phyloP scores from a whole-genome alignment of 768 basidiomycete genomes.

The Termitomyces sp. region DNA sequence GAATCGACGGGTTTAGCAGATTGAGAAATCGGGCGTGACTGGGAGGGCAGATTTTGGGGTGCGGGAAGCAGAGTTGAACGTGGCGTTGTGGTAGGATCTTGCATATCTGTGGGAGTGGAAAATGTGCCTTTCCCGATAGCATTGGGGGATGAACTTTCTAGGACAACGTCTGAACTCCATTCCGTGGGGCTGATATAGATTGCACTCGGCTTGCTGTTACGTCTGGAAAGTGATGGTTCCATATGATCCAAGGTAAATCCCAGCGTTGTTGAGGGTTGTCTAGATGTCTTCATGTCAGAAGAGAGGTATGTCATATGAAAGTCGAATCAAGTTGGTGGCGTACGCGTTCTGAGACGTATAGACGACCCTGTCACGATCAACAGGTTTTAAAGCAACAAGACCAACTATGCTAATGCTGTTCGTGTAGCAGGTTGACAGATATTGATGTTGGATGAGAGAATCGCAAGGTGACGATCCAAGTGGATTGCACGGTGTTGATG shows the following conservation, averaged over 20 bases:
- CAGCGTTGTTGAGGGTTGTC: conserved; percentile 37
- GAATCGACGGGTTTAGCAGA: conserved; percentile 42
- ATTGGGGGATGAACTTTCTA: conserved; percentile 31
- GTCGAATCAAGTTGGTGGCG: background rate
- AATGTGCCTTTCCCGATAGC: conserved; percentile 17
- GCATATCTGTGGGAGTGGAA: conserved; percentile 11
- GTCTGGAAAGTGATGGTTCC: conserved; percentile 35
- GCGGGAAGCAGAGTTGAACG: conserved; percentile 10
- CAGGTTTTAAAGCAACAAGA: background rate
- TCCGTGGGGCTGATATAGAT: conserved; percentile 36
- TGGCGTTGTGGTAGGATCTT: conserved; percentile 18
- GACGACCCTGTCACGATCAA: background rate
- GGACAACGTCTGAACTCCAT: conserved; percentile 37
- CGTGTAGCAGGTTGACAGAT: conserved; percentile 5
- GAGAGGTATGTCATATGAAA: conserved; percentile 17
- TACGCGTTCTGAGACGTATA: conserved; percentile 3
- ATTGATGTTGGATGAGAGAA: background rate
- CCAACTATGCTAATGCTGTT: background rate
- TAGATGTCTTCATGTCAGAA: conserved; percentile 32
- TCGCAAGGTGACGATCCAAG: background rate
- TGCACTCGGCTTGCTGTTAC: conserved; percentile 37
- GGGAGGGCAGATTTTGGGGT: conserved; percentile 12
- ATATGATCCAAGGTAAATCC: conserved; percentile 18
- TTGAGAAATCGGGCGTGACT: conserved; percentile 10
- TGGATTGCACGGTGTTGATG: background rate